Percentiles rank a stretch among this genome's conserved stretches.
Conservation (phyloP, 1,284 basidiomycete genomes). For the Trichosporon sp. region DNA sequence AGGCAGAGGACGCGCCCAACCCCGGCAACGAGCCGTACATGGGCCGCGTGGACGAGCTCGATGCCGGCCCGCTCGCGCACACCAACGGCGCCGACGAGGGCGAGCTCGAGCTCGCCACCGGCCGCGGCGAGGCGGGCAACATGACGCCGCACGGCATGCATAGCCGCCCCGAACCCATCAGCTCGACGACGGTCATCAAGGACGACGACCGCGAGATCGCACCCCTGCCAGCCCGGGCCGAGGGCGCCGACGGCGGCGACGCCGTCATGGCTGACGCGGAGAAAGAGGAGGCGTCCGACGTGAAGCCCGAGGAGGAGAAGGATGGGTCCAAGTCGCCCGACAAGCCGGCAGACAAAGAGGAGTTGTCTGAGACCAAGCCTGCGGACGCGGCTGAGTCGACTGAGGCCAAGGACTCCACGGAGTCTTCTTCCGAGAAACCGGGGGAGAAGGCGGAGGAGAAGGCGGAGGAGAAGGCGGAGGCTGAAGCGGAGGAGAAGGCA, state of each 20-base stretch:
- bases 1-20: slow-evolving; percentile 15
- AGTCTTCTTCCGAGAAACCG: no score
- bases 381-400: background rate
- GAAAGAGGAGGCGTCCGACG: background rate
- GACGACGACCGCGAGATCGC: slow-evolving; percentile 33
- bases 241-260: background rate
- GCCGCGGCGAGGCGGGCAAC: slow-evolving; percentile 28
- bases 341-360: background rate
- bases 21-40: slow-evolving; percentile 44
- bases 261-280: background rate
- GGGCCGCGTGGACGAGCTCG: slow-evolving; percentile 50
- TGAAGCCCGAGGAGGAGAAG: background rate
- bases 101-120: background rate
- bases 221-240: slow-evolving; percentile 29
- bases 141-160: slow-evolving; percentile 48
- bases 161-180: slow-evolving; percentile 44
- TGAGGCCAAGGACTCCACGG: slow-evolving; percentile 7
- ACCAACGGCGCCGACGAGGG: slow-evolving; percentile 15
- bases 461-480: background rate
- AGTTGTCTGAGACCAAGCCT: background rate
- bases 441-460: background rate
- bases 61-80: slow-evolving; percentile 42
- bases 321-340: background rate
- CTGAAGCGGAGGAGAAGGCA: background rate
- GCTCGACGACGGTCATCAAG: slow-evolving; percentile 40